phyloP scores from a whole-genome alignment of 345 rosid species.

The Zanthoxylum bungeanum region DNA sequence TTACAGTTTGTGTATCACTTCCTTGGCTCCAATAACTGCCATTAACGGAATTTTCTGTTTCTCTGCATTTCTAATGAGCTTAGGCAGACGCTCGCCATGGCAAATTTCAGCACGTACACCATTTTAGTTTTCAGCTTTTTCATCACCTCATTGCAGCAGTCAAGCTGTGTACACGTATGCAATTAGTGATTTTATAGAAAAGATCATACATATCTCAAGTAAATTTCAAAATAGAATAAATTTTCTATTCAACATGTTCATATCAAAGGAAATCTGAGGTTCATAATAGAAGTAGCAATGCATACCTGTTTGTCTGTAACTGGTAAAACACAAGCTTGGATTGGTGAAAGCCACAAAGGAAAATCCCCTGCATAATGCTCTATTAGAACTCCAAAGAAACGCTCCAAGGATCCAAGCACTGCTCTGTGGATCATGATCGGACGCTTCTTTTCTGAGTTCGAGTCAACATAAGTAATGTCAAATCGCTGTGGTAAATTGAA shows the following conservation, averaged over 20 bases:
- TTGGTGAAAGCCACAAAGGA: conserved; percentile 89
- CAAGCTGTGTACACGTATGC: conserved; percentile 41
- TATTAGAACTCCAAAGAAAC: conserved; percentile 90
- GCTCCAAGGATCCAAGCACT: conserved; percentile 86
- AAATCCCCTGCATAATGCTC: conserved; percentile 98
- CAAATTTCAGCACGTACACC: conserved; percentile 76
- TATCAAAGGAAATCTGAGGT: not conserved
- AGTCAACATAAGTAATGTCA: conserved; percentile 81
- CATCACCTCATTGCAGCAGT: conserved; percentile 60
- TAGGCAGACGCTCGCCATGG: conserved; percentile 89
- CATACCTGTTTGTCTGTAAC: conserved; percentile 87
- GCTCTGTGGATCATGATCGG: conserved; percentile 99
- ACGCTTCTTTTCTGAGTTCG: conserved; percentile 70
- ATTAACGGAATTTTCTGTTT: conserved; percentile 85
- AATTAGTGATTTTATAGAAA: not conserved
- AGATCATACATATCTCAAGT: not conserved
- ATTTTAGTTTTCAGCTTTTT: conserved; percentile 48
- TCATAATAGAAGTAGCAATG: not conserved
- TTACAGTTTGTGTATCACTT: conserved; percentile 67
- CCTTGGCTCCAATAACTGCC: conserved; percentile 94
- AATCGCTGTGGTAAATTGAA: conserved; percentile 88
- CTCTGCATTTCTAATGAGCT: conserved; percentile 89
- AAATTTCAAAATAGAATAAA: not conserved
- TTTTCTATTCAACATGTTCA: not conserved
- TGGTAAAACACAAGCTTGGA: conserved; percentile 86